A percentile compares a stretch with the other conserved stretches of the same genome.
Evolutionary conservation across 2,329 filamentous ascomycete species (phyloP).

Genomic region (Fusarium sterilihyphosum): DNA sequence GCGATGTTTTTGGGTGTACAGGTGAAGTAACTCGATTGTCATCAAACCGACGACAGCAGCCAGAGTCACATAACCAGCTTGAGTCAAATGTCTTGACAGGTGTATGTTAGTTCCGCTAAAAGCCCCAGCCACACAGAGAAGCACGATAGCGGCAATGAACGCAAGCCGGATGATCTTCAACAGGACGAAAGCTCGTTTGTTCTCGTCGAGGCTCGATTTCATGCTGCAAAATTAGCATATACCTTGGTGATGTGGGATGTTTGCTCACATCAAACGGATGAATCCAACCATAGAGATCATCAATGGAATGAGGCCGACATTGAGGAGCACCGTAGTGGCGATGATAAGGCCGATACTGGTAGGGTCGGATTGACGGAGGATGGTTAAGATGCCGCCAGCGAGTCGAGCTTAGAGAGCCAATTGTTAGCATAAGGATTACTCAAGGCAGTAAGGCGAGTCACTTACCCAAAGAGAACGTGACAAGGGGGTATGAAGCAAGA

Average conservation of each 20-base stretch:
- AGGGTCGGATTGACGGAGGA: background rate
- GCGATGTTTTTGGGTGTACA: background rate
- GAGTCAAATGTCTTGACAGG: background rate
- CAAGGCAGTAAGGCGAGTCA: accelerated
- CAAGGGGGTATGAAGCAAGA: background rate
- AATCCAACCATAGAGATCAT: background rate
- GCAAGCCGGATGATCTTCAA: background rate
- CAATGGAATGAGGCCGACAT: background rate
- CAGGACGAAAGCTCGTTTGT: background rate
- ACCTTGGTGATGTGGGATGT: accelerated
- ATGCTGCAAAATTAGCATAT: background rate
- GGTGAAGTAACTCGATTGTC: background rate
- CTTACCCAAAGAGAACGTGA: background rate
- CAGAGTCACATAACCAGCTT: background rate
- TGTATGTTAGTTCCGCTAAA: background rate
- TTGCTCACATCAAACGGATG: background rate
- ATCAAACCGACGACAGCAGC: background rate
- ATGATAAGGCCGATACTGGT: background rate
- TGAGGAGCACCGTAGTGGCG: background rate
- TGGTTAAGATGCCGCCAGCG: background rate
- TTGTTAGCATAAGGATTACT: accelerated
- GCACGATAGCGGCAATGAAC: background rate
- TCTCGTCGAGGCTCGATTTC: background rate
- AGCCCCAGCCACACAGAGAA: background rate
- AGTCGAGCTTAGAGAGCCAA: background rate